Evolutionary conservation across 108 stramenopile genomes (phyloP).

Genomic region (Nitzschia sp.): DNA sequence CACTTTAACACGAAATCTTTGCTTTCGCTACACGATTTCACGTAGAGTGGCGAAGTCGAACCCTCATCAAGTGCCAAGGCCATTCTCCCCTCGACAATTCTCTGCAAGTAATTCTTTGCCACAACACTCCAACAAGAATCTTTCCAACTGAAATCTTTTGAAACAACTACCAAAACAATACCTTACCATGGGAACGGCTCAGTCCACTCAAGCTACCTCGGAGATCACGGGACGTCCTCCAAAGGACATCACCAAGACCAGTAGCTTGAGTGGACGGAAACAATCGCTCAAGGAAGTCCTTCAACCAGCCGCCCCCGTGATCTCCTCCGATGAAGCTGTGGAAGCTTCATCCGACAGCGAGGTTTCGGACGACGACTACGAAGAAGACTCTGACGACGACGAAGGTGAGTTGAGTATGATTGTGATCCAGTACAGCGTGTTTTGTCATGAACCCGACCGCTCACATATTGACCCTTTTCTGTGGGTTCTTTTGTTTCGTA

Average conservation of each 20-base stretch:
- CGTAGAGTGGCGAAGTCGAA: no score
- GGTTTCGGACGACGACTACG: conserved; percentile 45
- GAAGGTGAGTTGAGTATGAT: conserved; percentile 23
- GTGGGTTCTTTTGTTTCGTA: not conserved
- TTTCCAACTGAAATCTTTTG: conserved; percentile 1
- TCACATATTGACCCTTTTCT: no score
- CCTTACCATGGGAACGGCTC: conserved; percentile 46
- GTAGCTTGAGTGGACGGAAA: conserved; percentile 57
- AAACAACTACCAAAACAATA: conserved; percentile 15
- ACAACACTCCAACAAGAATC: not conserved
- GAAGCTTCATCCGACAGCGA: conserved; percentile 2
- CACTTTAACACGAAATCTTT: no score
- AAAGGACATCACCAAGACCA: conserved; percentile 22
- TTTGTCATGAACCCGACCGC: no score
- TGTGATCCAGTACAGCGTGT: no score
- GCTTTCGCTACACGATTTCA: no score
- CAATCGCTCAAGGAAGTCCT: conserved; percentile 20
- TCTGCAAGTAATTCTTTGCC: no score
- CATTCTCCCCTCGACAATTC: no score
- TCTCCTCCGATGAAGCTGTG: conserved; percentile 34
- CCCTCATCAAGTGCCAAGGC: no score
- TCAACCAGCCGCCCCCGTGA: conserved; percentile 17
- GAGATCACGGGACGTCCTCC: conserved; percentile 33
- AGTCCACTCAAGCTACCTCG: conserved; percentile 46
- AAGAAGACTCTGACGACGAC: conserved; percentile 44